Base-by-base conservation (phyloP, 2,329 filamentous ascomycete species). In the Rasamsonia emersonii region DNA sequence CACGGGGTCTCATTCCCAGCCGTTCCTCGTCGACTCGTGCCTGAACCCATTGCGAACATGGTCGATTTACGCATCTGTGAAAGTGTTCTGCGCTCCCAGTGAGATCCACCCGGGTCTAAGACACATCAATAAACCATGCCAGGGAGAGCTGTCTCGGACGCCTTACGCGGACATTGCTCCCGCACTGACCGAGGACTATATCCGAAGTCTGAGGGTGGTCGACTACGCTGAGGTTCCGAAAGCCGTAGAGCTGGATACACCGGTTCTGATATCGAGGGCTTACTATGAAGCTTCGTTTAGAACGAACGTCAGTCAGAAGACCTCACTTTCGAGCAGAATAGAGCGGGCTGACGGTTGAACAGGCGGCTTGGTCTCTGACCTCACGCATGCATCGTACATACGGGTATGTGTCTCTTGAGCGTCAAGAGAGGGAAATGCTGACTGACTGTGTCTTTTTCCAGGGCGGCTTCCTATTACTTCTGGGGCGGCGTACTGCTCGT, bases 401-500 rank as follows among this genome's bases (percentile, higher is more conserved):
- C 36, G 54, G 59, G 59, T 63, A 45, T 32, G 54, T 38, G 27
- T 30, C 8, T 14, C 24, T 11, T 31, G 9, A 30, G 5, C n/a
- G 15, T 21, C 9, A 26, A 18, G 17, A 28, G 10, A 32, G 17
- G 25, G 28, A 14, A 21, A 19, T 26, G 23, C 9, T 21, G 8
- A 33, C 15, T 24, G 18, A 28, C 9, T 30, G n/a, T 33, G 5
- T 9, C 7, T 10, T 18, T 7, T 11, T 24, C 9, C 21, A 56
- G 51, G 11, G 52, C 49, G 36, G 30, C 46, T 7, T 49, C 56
- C 1, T 61, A 62, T 33, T 50, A 46, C 1, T 67, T 62, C 38
- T 67, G 64, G 63, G 53, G 47, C 1, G 34, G 35, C 3, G 49
- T 63, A 2, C 30, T 66, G 3, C 32, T 51, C 0, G 26, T 56